Conservation (phyloP, 2,329 filamentous ascomycete species). For the Trichoderma simmonsii region DNA sequence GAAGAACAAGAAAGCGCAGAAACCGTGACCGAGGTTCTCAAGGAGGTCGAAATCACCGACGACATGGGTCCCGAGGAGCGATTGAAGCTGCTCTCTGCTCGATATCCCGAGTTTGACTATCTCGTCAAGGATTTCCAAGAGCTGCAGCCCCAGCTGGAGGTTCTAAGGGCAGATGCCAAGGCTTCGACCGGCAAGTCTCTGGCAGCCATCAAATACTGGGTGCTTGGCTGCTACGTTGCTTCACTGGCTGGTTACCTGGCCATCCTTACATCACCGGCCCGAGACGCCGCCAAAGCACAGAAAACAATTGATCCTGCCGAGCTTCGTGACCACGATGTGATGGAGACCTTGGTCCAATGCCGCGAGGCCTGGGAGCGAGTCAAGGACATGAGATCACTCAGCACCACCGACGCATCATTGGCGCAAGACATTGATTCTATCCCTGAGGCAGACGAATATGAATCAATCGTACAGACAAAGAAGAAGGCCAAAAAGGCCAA, state of each 20-base stretch:
- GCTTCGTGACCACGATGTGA: conserved; percentile 84
- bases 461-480: conserved; percentile 30
- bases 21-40: conserved; percentile 81
- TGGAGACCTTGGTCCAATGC: conserved; percentile 78
- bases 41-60: conserved; percentile 75
- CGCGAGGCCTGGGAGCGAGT: conserved; percentile 76
- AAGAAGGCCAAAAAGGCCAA: conserved; percentile 29
- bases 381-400: conserved; percentile 58
- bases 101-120: conserved; percentile 90
- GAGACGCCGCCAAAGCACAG: conserved; percentile 51
- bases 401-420: conserved; percentile 34
- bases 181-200: conserved; percentile 50
- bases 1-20: conserved; percentile 51
- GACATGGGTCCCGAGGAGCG: conserved; percentile 74
- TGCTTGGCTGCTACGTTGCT: conserved; percentile 81
- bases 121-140: conserved; percentile 74
- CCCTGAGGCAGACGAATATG: conserved; percentile 17
- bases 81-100: conserved; percentile 68
- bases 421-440: conserved; percentile 29
- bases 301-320: conserved; percentile 71
- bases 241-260: conserved; percentile 92
- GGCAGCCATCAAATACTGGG: conserved; percentile 70
- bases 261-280: conserved; percentile 76
- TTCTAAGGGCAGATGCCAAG: conserved; percentile 57
- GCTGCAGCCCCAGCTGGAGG: conserved; percentile 64